Evolutionary conservation across 805 yeast genomes (phyloP), one percentile per base, ranked within the genome.

Genomic region (Ascoidea asiatica): DNA sequence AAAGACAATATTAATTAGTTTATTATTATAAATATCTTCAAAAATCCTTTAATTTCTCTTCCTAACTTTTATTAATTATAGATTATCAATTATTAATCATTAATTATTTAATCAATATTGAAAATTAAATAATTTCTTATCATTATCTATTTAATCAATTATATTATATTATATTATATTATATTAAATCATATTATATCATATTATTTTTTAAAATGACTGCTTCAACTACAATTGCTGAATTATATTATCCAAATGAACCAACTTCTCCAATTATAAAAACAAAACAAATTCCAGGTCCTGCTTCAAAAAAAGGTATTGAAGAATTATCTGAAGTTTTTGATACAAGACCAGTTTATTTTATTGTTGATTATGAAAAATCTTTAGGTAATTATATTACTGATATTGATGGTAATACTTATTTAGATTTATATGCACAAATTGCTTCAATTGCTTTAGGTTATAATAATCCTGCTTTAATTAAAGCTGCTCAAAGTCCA

Each of bases 381-480:
- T 78, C 84, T 2, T 44, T 57, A 8, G 86, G 86, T 55, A 79
- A 79, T 62, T 79, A 79, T 63, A 68, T 79, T 44, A 72, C 65
- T 42, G 85, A 79, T 58, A 80, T 70, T 15, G 85, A 79, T 56
- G 83, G 82, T 5, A 79, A 79, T 60, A 54, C 61, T 2, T 70
- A 61, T 52, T 66, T 79, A 53, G 86, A 79, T 59, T 72, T 78
- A 15, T 79, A 79, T 52, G 81, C 83, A n/a, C 86, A 79, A 58
- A 79, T 79, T 52, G 75, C 86, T 4, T 78, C 84, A 2, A 77
- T 79, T 52, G 82, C 84, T 3, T 62, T 79, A 52, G 85, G 86
- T 44, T 79, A 79, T 67, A 79, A 78, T 61, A 79, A 79, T 60
- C 84, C 85, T 2, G 79, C 70, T 21, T 65, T 79, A 53, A 66